These are phyloP conservation scores for Paramarasmius palmivorus DNA, from an alignment of 1,284 basidiomycete genomes.

Conservation along the genomic window DNA sequence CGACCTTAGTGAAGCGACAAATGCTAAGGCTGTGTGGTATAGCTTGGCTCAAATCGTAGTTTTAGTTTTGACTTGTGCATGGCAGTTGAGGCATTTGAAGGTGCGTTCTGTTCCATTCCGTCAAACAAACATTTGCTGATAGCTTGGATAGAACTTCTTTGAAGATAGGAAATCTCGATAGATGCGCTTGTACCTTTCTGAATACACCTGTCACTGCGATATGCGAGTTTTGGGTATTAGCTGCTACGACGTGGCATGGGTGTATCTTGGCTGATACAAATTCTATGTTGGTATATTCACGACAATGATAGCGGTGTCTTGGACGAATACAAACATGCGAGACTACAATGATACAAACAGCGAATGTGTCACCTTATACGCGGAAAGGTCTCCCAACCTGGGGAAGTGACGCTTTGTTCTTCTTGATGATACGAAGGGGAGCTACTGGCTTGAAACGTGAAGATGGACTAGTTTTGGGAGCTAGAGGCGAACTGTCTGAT, in stretches of 20 bases:
- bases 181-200: background rate
- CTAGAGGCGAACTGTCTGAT: background rate
- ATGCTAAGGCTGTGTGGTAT: slow-evolving; percentile 92
- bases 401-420: background rate
- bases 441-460: background rate
- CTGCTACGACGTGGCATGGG: background rate
- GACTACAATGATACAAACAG: too few species aligned
- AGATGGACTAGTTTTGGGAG: background rate
- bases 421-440: slow-evolving; percentile 1
- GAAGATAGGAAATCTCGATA: slow-evolving; percentile 85
- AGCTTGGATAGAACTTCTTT: slow-evolving; percentile 69
- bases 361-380: too few species aligned
- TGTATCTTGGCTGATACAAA: background rate
- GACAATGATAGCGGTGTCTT: background rate
- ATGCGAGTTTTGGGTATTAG: background rate
- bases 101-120: slow-evolving; percentile 44
- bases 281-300: background rate
- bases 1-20: slow-evolving; percentile 86
- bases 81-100: slow-evolving; percentile 93
- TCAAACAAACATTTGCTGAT: slow-evolving; percentile 13
- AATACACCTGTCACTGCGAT: background rate
- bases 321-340: background rate
- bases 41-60: slow-evolving; percentile 86
- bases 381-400: background rate
- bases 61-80: slow-evolving; percentile 82